A percentile compares a stretch with the other conserved stretches of the same genome.
These are phyloP conservation scores for Exserohilum rostratum DNA, from an alignment of 2,329 filamentous ascomycete species.

Conservation along the genomic window DNA sequence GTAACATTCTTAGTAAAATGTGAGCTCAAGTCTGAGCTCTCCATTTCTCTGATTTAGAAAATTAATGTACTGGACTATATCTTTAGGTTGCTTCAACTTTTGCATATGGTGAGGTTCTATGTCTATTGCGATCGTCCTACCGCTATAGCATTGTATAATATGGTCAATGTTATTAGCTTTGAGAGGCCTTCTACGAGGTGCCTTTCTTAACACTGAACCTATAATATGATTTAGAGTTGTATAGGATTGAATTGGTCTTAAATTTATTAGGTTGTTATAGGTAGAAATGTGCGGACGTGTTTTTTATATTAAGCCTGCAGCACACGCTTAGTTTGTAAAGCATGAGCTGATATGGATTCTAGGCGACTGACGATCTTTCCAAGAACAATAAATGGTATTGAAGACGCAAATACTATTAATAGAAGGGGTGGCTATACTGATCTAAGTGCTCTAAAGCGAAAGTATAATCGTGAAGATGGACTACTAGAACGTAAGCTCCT, in stretches of 20 bases:
- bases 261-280: neutral
- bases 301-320: neutral
- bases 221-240: constrained; percentile 1
- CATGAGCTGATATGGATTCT: constrained; percentile 13
- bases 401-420: neutral
- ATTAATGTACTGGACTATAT: constrained; percentile 10
- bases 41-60: constrained; percentile 15
- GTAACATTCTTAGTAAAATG: constrained; percentile 20
- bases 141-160: constrained; percentile 19
- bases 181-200: constrained; percentile 4
- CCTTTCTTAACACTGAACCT: neutral
- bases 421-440: neutral
- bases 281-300: neutral
- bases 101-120: constrained; percentile 18
- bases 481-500: constrained; percentile 1
- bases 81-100: constrained; percentile 13
- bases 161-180: constrained; percentile 18
- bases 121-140: constrained; percentile 12
- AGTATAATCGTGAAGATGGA: neutral
- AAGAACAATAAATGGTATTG: constrained; percentile 2
- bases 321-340: too few species aligned
- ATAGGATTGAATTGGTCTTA: too few species aligned
- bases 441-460: constrained; percentile 3
- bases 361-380: constrained; percentile 17
- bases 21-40: constrained; percentile 18